phyloP scores from a whole-genome alignment of 495 filamentous ascomycete genomes.

The Hyaloscypha bicolor region DNA sequence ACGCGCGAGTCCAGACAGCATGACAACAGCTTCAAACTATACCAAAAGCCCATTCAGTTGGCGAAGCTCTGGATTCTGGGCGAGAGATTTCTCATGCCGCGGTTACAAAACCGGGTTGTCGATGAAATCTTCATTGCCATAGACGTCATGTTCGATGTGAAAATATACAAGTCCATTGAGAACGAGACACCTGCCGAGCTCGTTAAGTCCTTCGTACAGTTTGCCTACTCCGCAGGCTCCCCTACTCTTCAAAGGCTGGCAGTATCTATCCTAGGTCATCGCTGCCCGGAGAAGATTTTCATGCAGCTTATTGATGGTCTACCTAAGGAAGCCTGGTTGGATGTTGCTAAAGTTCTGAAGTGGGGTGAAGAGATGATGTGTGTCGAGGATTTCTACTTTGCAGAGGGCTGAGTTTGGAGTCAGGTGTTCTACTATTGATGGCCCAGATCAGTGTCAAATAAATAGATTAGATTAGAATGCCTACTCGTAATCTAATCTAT shows the following conservation, averaged over 20 bases:
- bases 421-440: not conserved
- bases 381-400: not conserved
- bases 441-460: not conserved
- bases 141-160: not conserved
- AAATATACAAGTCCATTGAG: no score
- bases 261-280: not conserved
- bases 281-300: not conserved
- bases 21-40: no score
- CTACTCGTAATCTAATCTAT: no score
- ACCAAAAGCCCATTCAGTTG: not conserved
- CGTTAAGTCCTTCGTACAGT: not conserved
- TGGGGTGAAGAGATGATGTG: not conserved
- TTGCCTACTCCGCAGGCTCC: not conserved
- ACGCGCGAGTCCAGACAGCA: no score
- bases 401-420: not conserved
- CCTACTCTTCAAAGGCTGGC: not conserved
- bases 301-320: not conserved
- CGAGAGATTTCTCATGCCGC: not conserved
- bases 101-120: slow-evolving; percentile 3
- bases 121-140: not conserved
- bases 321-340: not conserved
- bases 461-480: not conserved
- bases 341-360: not conserved
- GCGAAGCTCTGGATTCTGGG: slow-evolving; percentile 7
- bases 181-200: not conserved